Percentiles rank a stretch among this genome's conserved stretches.
These are phyloP conservation scores for Anthracocystis panici-leucophaei DNA, from an alignment of 1,284 basidiomycete genomes.

Conservation along the genomic window DNA sequence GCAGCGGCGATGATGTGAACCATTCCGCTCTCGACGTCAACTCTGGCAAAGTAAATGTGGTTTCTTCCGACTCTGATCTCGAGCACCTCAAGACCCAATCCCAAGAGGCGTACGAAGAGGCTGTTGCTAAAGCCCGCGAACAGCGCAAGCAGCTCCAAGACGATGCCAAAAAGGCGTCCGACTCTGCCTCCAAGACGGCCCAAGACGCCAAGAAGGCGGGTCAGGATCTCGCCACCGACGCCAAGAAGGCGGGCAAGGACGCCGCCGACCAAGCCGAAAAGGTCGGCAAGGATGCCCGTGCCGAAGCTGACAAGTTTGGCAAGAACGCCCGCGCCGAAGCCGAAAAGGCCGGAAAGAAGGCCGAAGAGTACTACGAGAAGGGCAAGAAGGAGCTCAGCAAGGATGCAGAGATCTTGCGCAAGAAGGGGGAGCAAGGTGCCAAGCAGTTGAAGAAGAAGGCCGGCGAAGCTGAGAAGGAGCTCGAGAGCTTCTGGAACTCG, in stretches of 20 bases:
- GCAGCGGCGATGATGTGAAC: conserved; percentile 15
- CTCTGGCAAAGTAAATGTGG: conserved; percentile 56
- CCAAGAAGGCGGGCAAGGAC: conserved; percentile 28
- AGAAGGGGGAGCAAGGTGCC: conserved; percentile 56
- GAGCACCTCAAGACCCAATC: conserved; percentile 61
- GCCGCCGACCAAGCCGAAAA: conserved; percentile 28
- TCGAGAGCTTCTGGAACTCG: conserved; percentile 54
- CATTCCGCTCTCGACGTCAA: conserved; percentile 46
- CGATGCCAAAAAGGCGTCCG: conserved; percentile 36
- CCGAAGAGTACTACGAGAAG: conserved; percentile 42
- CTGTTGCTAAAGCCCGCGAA: conserved; percentile 41
- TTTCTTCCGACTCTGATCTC: conserved; percentile 50
- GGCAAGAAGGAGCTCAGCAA: conserved; percentile 51
- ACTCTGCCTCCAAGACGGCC: conserved; percentile 31
- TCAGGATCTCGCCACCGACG: conserved; percentile 28
- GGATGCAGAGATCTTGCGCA: conserved; percentile 41
- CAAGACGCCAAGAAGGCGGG: conserved; percentile 28
- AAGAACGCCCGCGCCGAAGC: conserved; percentile 44
- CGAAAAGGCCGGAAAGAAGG: conserved; percentile 49
- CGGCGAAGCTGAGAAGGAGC: conserved; percentile 59
- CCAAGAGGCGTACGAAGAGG: conserved; percentile 49
- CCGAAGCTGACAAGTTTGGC: conserved; percentile 40
- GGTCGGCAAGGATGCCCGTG: conserved; percentile 12
- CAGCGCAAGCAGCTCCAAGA: conserved; percentile 46
- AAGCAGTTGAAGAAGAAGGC: conserved; percentile 52